Evolutionary conservation across 2,329 filamentous ascomycete genomes (phyloP).

Genomic region (Sporothrix luriei): DNA sequence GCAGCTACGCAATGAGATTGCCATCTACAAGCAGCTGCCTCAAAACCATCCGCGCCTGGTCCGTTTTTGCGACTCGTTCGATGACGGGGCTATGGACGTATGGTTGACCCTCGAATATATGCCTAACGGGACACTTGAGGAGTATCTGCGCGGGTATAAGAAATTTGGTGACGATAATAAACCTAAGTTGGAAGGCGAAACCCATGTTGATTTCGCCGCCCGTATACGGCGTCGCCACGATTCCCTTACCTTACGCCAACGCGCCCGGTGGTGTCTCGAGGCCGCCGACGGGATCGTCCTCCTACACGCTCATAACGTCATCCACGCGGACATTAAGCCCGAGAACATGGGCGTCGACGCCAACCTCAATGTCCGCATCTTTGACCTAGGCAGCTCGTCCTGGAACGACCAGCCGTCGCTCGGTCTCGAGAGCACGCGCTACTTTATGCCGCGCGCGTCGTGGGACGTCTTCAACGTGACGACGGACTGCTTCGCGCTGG

Average conservation of each 20-base stretch:
- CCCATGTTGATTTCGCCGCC: background rate
- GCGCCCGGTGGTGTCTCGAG: conserved; percentile 30
- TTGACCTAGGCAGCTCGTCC: background rate
- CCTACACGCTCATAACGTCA: conserved; percentile 28
- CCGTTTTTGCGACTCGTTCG: background rate
- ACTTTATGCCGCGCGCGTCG: background rate
- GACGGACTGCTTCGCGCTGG: background rate
- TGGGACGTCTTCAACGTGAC: background rate
- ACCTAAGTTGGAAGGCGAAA: background rate
- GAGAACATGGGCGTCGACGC: conserved; percentile 28
- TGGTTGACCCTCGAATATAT: conserved; percentile 31
- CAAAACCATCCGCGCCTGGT: no score
- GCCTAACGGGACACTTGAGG: conserved; percentile 13
- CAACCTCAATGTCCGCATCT: conserved; percentile 30
- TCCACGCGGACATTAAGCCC: conserved; percentile 31
- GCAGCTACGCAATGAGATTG: no score
- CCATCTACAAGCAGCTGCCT: no score
- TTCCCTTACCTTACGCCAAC: conserved; percentile 14
- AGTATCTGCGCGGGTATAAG: conserved; percentile 23
- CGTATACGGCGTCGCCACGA: conserved; percentile 18
- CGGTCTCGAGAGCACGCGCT: background rate
- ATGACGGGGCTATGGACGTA: conserved; percentile 22
- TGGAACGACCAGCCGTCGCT: background rate
- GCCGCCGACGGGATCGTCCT: conserved; percentile 27
- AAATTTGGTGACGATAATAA: background rate